Conservation (phyloP, 257 asterid species). For the Nemophila menziesii region DNA sequence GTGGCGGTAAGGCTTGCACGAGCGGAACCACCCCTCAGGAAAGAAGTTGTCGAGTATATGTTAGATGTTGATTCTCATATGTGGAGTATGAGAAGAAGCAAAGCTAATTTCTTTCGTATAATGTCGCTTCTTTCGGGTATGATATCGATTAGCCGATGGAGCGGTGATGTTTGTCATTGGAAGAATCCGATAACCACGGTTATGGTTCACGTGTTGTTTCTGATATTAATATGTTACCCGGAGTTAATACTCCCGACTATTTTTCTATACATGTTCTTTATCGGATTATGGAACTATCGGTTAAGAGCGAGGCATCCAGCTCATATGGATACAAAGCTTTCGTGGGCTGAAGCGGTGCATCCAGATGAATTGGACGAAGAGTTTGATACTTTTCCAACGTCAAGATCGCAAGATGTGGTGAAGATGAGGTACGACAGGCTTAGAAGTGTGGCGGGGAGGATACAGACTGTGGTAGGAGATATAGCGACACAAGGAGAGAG, state of each 20-base stretch:
- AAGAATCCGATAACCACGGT: conserved; percentile 45
- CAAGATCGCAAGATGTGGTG: conserved; percentile 28
- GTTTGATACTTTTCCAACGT: conserved; percentile 57
- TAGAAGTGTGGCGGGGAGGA: conserved; percentile 60
- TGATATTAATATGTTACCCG: conserved; percentile 54
- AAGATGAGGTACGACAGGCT: conserved; percentile 67
- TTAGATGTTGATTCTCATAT: conserved; percentile 61
- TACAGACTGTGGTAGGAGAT: conserved; percentile 73
- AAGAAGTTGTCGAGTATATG: conserved; percentile 69
- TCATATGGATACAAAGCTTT: conserved; percentile 57
- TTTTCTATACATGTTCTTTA: conserved; percentile 41
- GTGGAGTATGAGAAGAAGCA: conserved; percentile 85
- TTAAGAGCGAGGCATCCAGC: conserved; percentile 55
- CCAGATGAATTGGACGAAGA: conserved; percentile 78
- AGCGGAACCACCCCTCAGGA: conserved; percentile 70
- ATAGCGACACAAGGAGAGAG: conserved; percentile 75
- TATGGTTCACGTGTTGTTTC: conserved; percentile 47
- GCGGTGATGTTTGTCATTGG: conserved; percentile 44
- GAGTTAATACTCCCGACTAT: conserved; percentile 57
- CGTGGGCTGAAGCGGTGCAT: conserved; percentile 52
- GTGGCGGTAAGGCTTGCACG: conserved; percentile 53
- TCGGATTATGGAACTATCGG: conserved; percentile 67
- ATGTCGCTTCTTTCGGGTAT: conserved; percentile 45
- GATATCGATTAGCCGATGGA: conserved; percentile 38
- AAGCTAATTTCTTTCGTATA: conserved; percentile 57